Conservation (phyloP, 2,329 filamentous ascomycete species). For the Hypoxylon rubiginosum region DNA sequence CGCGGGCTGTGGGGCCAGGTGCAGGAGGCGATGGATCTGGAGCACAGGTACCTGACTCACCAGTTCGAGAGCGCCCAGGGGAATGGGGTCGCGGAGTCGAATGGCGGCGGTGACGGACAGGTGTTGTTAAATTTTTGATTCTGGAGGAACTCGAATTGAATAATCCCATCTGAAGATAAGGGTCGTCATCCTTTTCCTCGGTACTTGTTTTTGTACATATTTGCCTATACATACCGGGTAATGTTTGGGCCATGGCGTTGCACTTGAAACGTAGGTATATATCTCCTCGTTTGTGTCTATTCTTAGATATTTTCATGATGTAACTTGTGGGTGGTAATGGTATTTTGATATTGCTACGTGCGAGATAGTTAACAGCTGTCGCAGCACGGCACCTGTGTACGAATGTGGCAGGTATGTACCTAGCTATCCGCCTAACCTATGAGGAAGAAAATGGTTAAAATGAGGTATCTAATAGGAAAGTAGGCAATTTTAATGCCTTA, state of each 20-base stretch:
- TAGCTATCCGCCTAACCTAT: no score
- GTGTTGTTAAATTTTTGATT: background rate
- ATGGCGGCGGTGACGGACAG: background rate
- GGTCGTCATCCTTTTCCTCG: background rate
- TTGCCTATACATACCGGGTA: conserved; percentile 2
- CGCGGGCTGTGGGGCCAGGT: conserved; percentile 48
- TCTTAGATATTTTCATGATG: background rate
- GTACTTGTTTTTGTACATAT: background rate
- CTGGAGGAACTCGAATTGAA: background rate
- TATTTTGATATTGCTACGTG: background rate
- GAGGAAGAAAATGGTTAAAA: no score
- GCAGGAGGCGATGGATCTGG: conserved; percentile 44
- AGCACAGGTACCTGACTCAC: conserved; percentile 21
- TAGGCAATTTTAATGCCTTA: no score
- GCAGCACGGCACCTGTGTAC: no score
- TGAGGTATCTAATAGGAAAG: no score
- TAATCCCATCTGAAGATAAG: no score
- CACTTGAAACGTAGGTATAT: background rate
- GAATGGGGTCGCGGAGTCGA: background rate
- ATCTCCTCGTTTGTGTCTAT: background rate
- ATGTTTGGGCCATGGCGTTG: background rate
- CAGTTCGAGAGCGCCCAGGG: background rate
- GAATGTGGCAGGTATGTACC: no score
- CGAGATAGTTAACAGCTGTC: no score
- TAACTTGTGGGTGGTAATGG: background rate